Evolutionary conservation across 179 eudicot species (phyloP).

Genomic region (Carnegiea gigantea): DNA sequence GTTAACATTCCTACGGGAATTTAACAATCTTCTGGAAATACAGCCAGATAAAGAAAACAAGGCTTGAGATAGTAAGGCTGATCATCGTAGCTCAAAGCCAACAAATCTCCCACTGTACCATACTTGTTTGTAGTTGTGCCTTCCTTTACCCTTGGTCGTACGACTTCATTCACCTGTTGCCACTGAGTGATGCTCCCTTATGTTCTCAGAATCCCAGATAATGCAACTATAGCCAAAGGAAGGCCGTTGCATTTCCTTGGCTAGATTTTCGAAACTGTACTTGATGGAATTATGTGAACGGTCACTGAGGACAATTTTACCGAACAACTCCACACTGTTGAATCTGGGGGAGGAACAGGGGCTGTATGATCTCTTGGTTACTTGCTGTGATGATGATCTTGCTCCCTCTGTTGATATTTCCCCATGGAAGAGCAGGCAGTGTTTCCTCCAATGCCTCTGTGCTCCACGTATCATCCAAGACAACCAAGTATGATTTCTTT

Average conservation of each 20-base stretch:
- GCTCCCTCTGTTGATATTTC: conserved; percentile 30
- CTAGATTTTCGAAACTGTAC: conserved; percentile 35
- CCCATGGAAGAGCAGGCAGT: conserved; percentile 22
- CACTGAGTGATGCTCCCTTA: conserved; percentile 33
- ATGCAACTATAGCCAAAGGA: conserved; percentile 55
- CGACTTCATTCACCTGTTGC: conserved; percentile 36
- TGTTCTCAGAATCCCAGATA: conserved; percentile 47
- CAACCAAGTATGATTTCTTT: not conserved
- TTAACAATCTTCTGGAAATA: conserved; percentile 44
- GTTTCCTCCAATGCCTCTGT: not conserved
- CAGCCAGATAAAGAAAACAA: conserved; percentile 54
- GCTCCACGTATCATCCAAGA: not conserved
- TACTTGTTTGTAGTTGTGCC: conserved; percentile 31
- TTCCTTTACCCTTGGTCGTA: conserved; percentile 36
- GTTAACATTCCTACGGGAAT: conserved; percentile 41
- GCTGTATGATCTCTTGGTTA: conserved; percentile 36
- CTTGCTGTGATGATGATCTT: conserved; percentile 53
- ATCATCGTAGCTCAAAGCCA: conserved; percentile 58
- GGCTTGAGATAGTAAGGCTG: conserved; percentile 44
- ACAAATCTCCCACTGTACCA: conserved; percentile 38
- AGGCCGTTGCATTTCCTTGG: conserved; percentile 49
- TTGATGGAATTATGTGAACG: not conserved
- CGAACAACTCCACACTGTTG: conserved; percentile 33
- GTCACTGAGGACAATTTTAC: conserved; percentile 35
- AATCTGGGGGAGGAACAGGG: conserved; percentile 25